Conservation (phyloP, 2,329 filamentous ascomycete genomes). For the Verticillium zaregamsianum region DNA sequence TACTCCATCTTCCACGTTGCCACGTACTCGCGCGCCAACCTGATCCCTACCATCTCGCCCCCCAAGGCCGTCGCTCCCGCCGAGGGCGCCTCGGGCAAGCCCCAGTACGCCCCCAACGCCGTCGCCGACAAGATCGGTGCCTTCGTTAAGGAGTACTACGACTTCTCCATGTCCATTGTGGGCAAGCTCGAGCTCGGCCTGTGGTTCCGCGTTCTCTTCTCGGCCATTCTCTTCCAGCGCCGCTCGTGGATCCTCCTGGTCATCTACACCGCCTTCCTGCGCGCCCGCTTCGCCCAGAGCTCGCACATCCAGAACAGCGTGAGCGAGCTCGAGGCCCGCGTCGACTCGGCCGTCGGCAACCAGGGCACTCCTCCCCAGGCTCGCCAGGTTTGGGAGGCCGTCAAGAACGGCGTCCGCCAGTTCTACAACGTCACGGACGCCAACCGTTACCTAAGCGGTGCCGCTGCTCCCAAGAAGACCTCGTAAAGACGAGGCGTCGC, state of each 20-base stretch:
- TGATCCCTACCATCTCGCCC: constrained; percentile 82
- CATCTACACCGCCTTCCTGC: constrained; percentile 89
- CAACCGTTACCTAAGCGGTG: constrained; percentile 63
- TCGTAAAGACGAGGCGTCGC: constrained; percentile 23
- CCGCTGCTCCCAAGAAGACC: constrained; percentile 45
- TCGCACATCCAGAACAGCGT: constrained; percentile 86
- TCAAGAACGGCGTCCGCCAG: constrained; percentile 70
- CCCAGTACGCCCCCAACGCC: constrained; percentile 49
- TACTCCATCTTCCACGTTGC: constrained; percentile 99
- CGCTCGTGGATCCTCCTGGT: constrained; percentile 84
- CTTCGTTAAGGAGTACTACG: constrained; percentile 98
- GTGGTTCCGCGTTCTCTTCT: constrained; percentile 77
- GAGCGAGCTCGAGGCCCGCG: constrained; percentile 63
- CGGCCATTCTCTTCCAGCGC: constrained; percentile 82
- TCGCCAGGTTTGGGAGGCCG: constrained; percentile 72
- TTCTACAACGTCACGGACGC: constrained; percentile 78
- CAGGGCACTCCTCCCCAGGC: constrained; percentile 81
- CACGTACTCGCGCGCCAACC: constrained; percentile 89
- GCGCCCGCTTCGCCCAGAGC: constrained; percentile 86
- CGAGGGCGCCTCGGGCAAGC: constrained; percentile 54
- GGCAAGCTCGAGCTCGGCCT: constrained; percentile 82
- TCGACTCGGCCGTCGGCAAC: constrained; percentile 78
- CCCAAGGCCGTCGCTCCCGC: constrained; percentile 50
- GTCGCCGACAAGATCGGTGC: constrained; percentile 79
- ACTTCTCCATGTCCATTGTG: constrained; percentile 90